Base-by-base conservation (phyloP, 257 asterid genomes). In the Solanum neorickii region DNA sequence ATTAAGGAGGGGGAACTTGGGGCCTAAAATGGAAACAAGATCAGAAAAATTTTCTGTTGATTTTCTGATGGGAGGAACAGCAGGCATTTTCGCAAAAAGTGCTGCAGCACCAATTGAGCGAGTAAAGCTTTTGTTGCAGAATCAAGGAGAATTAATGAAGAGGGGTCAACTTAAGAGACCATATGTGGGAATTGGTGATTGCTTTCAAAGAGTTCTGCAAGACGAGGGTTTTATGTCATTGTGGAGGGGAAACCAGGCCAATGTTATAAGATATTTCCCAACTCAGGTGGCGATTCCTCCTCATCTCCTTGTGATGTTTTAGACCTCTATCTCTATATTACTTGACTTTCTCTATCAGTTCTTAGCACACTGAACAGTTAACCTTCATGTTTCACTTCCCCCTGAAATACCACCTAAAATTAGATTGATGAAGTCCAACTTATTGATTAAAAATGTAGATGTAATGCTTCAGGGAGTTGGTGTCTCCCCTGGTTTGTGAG, bases 211-310 rank as follows among this genome's bases (percentile, higher is more conserved):
- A 91, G 92, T 97, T 77, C 90, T 89, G 41, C 94, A 91, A 87
- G 98, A 97, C 89, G 98, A 97, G 87, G 99, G 99, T 1, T 47
- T 91, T 69, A 84, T 92, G 77, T 92, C 99, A 86, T 93, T 95
- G 86, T 97, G 99, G 99, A 94, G 99, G 92, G 99, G 99, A 86
- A 94, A 97, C 89, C 99, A 95, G 90, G 99, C 99, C 89, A 97
- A 97, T 90, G 91, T 95, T 88, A 94, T 97, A 78, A 93, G 99
- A 90, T 96, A 97, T 94, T 94, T 97, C 91, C 99, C 99, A 16
- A 97, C 99, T 83, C 98, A 97, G 99, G 99, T 94, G 86, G 44
- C 37, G 69, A 27, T 89, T 86, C 59, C 86, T 74, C 86, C 68
- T 85, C 74, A 74, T 59, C 46, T 69, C 83, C 85, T 68, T 52